A percentile compares a stretch with the other conserved stretches of the same genome.
phyloP scores from a whole-genome alignment of 2,329 filamentous ascomycete genomes.

The Scytalidium lignicola region DNA sequence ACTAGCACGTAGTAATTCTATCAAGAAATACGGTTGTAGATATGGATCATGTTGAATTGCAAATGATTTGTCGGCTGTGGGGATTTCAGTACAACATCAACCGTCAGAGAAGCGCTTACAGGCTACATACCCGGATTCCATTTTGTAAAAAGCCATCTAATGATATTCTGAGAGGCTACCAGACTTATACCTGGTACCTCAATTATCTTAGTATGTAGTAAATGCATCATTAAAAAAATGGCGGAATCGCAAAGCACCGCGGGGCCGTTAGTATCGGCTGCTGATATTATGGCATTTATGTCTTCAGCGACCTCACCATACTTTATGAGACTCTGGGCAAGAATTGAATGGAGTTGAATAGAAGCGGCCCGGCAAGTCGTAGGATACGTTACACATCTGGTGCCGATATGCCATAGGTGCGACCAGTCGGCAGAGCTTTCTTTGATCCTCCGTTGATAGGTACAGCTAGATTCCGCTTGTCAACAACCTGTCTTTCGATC shows the following conservation, averaged over 20 bases:
- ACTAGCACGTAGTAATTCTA: conserved; percentile 65
- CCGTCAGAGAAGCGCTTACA: not conserved
- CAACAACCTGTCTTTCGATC: conserved; percentile 5
- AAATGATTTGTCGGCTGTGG: conserved; percentile 60
- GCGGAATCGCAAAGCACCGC: conserved; percentile 74
- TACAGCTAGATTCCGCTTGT: conserved; percentile 35
- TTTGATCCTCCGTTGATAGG: conserved; percentile 36
- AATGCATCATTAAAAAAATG: conserved; percentile 63
- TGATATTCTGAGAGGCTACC: conserved; percentile 63
- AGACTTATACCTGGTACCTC: conserved; percentile 65
- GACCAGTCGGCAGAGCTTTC: conserved; percentile 54
- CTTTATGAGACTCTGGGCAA: conserved; percentile 60
- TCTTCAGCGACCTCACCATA: conserved; percentile 64
- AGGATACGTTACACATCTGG: conserved; percentile 64
- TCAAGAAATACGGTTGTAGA: conserved; percentile 58
- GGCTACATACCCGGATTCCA: conserved; percentile 71
- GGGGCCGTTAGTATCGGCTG: conserved; percentile 78
- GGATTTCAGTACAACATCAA: conserved; percentile 10
- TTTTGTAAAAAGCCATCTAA: conserved; percentile 74
- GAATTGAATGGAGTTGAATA: conserved; percentile 62
- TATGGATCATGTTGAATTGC: conserved; percentile 60
- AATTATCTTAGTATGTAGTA: conserved; percentile 62
- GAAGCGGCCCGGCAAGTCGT: conserved; percentile 69
- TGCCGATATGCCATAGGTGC: conserved; percentile 69
- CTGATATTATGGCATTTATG: conserved; percentile 66